Evolutionary conservation across 2,329 filamentous ascomycete genomes (phyloP), one percentile per base, ranked within the genome.

Genomic region (Trichoderma gracile): DNA sequence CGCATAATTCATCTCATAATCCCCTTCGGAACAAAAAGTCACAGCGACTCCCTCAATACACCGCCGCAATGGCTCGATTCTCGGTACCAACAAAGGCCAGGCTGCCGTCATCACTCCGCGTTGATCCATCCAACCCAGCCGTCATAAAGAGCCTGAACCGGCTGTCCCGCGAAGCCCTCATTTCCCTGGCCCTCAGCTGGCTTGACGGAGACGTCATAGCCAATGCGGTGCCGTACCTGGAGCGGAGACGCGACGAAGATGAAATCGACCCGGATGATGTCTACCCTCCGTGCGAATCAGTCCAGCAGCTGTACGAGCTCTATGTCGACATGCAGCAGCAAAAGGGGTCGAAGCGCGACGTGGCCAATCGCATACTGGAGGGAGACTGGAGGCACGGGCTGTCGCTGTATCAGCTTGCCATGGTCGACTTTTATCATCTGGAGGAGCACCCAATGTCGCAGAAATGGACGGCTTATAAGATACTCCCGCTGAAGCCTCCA

Each of bases 101-200:
- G 69, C 84, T 95, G 56, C 84, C 89, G n/a, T 88, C 90, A 57
- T 83, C 85, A 30, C 81, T 92, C 68, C 87, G 87, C 70, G 83
- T 94, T 71, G 84, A 87, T 64, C 80, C 89, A 9, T 80, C 84
- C 65, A 89, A 89, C 72, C 79, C 84, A 52, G 81, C 86, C 33
- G 84, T 92, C 55, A 75, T 84, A 68, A 92, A 90, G 74, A 81
- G 84, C 46, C 81, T 96, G 55, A 83, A 81, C 66, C 88, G 88
- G 62, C 82, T 96, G 19, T 89, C 91, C 1, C 87, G 92, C 57
- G 79, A 87, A 53, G 87, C 90, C 0, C 83, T 96, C 23, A 78
- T 95, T 27, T 85, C 87, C 0, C 82, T 96, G 9, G 89, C 85
- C 0, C 82, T 93, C 23, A 84, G 89, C 78, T 96, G 92, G 92